phyloP scores from a whole-genome alignment of 345 rosid genomes.

The Sonneratia alba region DNA sequence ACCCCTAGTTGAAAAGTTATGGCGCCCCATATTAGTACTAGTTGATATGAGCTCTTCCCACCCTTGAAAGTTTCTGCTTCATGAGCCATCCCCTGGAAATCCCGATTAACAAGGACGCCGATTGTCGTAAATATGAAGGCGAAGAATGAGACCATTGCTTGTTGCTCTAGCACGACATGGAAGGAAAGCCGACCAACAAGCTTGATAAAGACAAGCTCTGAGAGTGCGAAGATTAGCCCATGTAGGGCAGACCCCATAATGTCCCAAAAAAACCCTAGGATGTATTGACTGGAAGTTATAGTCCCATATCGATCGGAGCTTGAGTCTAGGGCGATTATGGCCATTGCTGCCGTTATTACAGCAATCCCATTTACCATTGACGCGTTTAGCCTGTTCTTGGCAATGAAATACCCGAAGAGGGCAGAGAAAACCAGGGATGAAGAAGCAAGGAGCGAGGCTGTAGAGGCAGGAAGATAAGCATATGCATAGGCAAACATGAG shows the following conservation, averaged over 20 bases:
- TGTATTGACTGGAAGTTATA: constrained; percentile 42
- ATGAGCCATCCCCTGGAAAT: constrained; percentile 36
- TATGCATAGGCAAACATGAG: constrained; percentile 84
- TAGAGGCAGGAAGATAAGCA: constrained; percentile 84
- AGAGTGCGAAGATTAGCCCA: constrained; percentile 77
- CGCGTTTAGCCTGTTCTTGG: constrained; percentile 56
- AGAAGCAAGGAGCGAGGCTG: constrained; percentile 74
- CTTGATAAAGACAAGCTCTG: constrained; percentile 65
- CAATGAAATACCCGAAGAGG: constrained; percentile 54
- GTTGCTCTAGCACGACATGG: constrained; percentile 83
- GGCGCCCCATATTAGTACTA: constrained; percentile 53
- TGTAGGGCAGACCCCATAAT: constrained; percentile 76
- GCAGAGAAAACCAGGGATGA: constrained; percentile 69
- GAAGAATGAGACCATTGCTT: constrained; percentile 59
- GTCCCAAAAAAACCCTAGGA: constrained; percentile 72
- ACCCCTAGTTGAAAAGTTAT: constrained; percentile 71
- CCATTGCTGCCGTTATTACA: constrained; percentile 60
- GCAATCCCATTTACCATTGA: constrained; percentile 55
- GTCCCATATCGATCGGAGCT: constrained; percentile 52
- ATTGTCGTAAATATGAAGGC: constrained; percentile 62
- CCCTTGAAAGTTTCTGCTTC: constrained; percentile 50
- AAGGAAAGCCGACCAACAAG: constrained; percentile 64
- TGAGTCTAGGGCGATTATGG: constrained; percentile 66
- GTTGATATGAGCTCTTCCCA: constrained; percentile 33
- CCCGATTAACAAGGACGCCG: constrained; percentile 45